Evolutionary conservation across 2,329 filamentous ascomycete genomes (phyloP).

Genomic region (Arthrobotrys sphaeroides): DNA sequence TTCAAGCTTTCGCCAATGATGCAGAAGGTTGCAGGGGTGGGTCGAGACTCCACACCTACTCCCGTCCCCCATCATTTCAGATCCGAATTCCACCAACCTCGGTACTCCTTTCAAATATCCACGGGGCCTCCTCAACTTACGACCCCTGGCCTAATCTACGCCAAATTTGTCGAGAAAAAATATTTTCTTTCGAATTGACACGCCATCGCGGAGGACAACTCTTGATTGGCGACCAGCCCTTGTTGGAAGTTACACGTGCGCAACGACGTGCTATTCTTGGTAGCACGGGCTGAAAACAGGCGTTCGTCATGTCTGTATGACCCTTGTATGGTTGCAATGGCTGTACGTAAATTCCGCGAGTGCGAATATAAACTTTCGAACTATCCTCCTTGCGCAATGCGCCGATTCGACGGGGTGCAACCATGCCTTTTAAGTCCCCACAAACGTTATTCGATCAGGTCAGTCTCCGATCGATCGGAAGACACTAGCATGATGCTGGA

Average conservation of each 20-base stretch:
- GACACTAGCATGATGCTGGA: slow-evolving; percentile 1
- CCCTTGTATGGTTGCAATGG: slow-evolving; percentile 15
- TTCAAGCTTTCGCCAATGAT: slow-evolving; percentile 3
- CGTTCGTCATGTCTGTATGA: background rate
- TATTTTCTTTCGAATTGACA: too few relatives aligned
- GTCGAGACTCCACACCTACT: background rate
- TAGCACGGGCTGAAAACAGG: slow-evolving; percentile 23
- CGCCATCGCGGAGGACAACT: background rate
- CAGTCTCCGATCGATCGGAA: background rate
- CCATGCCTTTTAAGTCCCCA: background rate
- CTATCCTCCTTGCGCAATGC: background rate
- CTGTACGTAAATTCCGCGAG: background rate
- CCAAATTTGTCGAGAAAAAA: background rate
- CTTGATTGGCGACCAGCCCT: background rate
- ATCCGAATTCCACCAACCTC: background rate
- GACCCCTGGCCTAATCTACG: background rate
- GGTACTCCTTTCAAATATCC: background rate
- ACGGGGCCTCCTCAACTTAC: background rate
- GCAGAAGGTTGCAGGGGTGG: background rate
- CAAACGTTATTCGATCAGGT: slow-evolving; percentile 7
- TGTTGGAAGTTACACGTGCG: slow-evolving; percentile 15
- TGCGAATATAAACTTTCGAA: background rate
- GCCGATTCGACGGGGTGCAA: background rate
- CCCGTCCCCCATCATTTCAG: background rate
- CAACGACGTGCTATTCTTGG: slow-evolving; percentile 26